These are phyloP conservation scores for Wickerhamomyces xylosicus DNA, from an alignment of 805 yeast species.

Conservation along the genomic window DNA sequence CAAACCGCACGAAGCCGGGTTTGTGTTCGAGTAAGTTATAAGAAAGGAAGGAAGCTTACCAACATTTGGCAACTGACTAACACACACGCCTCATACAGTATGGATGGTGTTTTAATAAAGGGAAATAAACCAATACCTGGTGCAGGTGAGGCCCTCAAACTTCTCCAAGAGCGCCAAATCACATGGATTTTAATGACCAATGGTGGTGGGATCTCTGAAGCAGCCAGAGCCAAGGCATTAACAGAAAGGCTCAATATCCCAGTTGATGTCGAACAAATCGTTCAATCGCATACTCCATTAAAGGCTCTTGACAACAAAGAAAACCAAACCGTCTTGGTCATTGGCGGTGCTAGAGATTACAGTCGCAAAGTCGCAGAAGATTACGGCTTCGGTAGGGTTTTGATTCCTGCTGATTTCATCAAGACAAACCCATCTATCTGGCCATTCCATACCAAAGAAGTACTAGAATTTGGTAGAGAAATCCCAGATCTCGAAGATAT, in stretches of 20 bases:
- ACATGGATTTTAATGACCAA: slow-evolving; percentile 84
- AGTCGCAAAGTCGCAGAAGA: slow-evolving; percentile 63
- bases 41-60: neutral
- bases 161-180: slow-evolving; percentile 40
- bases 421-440: slow-evolving; percentile 61
- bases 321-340: slow-evolving; percentile 58
- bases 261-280: slow-evolving; percentile 39
- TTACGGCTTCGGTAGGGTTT: slow-evolving; percentile 72
- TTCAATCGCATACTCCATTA: slow-evolving; percentile 86
- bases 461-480: slow-evolving; percentile 27
- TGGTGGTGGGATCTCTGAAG: slow-evolving; percentile 78
- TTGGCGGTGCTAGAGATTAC: slow-evolving; percentile 70
- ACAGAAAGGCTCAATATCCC: slow-evolving; percentile 29
- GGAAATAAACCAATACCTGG: slow-evolving; percentile 58
- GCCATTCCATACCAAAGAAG: slow-evolving; percentile 53
- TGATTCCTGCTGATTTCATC: slow-evolving; percentile 65
- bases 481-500: slow-evolving; percentile 12
- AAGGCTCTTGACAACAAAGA: slow-evolving; percentile 39
- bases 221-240: slow-evolving; percentile 43
- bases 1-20: slow-evolving; percentile 6
- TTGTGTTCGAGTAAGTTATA: slow-evolving; percentile 8
- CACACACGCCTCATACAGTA: slow-evolving; percentile 21
- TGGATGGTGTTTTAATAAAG: slow-evolving; percentile 81
- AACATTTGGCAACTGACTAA: neutral
- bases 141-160: slow-evolving; percentile 50